Conservation (phyloP, 306 rosid species). For the Purshia tridentata region DNA sequence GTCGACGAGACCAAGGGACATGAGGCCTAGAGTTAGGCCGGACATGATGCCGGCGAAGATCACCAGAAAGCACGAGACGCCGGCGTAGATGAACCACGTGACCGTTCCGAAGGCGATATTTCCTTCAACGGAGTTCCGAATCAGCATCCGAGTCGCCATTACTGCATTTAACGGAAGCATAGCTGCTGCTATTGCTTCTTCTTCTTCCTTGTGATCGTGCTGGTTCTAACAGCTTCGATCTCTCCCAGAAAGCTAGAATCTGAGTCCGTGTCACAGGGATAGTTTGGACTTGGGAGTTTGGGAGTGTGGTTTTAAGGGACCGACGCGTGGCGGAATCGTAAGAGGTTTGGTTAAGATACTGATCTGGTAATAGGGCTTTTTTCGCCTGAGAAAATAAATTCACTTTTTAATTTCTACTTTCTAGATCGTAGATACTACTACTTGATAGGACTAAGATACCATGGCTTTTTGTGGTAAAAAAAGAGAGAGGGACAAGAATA, state of each 20-base stretch:
- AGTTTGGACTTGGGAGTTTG: not conserved
- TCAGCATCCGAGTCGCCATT: conserved; percentile 52
- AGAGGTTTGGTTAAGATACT: not conserved
- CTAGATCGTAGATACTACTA: no score
- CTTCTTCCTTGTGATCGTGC: not conserved
- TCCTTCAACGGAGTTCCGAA: conserved; percentile 37
- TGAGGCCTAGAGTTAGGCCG: conserved; percentile 90
- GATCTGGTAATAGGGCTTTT: not conserved
- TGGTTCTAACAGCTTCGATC: not conserved
- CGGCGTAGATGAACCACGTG: conserved; percentile 77
- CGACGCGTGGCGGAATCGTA: conserved; percentile 15
- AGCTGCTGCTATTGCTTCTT: not conserved
- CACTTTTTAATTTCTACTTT: no score
- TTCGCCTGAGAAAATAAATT: no score
- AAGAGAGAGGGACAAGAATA: no score
- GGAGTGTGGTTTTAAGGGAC: not conserved
- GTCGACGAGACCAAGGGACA: conserved; percentile 94
- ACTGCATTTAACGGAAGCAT: conserved; percentile 50
- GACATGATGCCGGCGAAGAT: conserved; percentile 98
- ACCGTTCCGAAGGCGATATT: conserved; percentile 55
- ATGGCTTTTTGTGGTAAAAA: no score
- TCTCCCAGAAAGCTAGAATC: conserved; percentile 10
- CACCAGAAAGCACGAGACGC: conserved; percentile 60
- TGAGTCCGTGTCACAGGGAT: not conserved
- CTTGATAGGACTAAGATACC: no score